Evolutionary conservation across 148 eudicot species (phyloP), one percentile per base, ranked within the genome.

Genomic region (Silene latifolia): DNA sequence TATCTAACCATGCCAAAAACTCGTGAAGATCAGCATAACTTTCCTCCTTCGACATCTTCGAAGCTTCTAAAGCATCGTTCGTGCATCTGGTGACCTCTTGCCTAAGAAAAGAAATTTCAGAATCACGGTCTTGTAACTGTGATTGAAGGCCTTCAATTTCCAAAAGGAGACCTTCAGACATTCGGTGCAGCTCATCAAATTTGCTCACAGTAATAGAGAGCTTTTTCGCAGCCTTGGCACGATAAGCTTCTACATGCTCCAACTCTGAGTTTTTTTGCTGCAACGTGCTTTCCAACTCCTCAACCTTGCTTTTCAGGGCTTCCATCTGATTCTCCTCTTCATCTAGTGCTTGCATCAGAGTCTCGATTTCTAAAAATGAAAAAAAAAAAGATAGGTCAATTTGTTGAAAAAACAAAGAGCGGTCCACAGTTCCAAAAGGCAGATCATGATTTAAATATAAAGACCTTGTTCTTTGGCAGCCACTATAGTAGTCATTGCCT

Each of bases 301-400:
- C 86, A 74, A 86, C 74, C 83, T 82, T 88, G 73, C 70, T 86
- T 76, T 79, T 81, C 44, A 88, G 83, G 74, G 79, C 85, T 79
- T 95, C 99, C 96, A 95, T 87, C 80, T 95, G 94, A 74, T 82
- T 78, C 86, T 90, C 99, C 83, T 92, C 96, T 83, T 92, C 99
- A 56, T 92, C 99, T 78, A 95, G 92, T 63, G 96, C 99, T 85
- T 95, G 99, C 94, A 92, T 89, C 78, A 95, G 76, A 19, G 85
- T 82, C 85, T 92, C 97, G 74, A 81, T 84, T 84, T 95, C 99
- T 95, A 86, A 77, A 87, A 72, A 78, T 44, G 58, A 72, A 69
- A 51, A 42, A 72, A 57, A 53, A 53, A 76, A 51, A 51, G 17
- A 51, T 13, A 48, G 72, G 53, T 66, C 63, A 77, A 42, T 10